A percentile compares a stretch with the other conserved stretches of the same genome.
Conservation (phyloP, 2,329 filamentous ascomycete genomes). For the Aspergillus versicolor region DNA sequence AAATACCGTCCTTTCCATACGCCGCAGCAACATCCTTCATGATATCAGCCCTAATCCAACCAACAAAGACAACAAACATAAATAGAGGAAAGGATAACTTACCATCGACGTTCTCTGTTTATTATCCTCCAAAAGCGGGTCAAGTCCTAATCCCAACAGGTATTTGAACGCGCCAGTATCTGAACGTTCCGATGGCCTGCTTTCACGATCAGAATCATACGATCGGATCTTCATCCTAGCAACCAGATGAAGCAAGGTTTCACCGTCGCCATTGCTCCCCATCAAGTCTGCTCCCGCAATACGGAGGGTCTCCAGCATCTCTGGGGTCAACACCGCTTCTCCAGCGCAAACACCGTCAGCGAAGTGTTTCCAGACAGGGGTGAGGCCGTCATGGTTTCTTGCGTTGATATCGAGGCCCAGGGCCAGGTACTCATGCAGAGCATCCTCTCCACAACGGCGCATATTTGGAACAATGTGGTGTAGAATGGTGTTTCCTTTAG, state of each 20-base stretch:
- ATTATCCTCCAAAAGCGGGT: not conserved
- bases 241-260: not conserved
- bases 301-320: not conserved
- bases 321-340: too few species aligned
- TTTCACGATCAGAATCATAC: too few species aligned
- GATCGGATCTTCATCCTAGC: not conserved
- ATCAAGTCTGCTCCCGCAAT: not conserved
- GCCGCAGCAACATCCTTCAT: not conserved
- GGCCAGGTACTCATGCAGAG: not conserved
- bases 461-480: not conserved
- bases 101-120: not conserved
- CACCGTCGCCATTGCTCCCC: not conserved
- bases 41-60: not conserved
- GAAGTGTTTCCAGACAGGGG: slow-evolving; percentile 14
- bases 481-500: slow-evolving; percentile 12
- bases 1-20: not conserved
- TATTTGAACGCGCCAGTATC: not conserved
- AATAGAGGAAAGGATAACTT: not conserved
- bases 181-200: too few species aligned
- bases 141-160: not conserved
- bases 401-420: slow-evolving; percentile 8
- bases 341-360: not conserved
- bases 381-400: slow-evolving; percentile 6
- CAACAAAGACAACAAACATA: not conserved
- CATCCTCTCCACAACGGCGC: not conserved